Conservation (phyloP, 345 rosid genomes). For the Syzygium aromaticum region DNA sequence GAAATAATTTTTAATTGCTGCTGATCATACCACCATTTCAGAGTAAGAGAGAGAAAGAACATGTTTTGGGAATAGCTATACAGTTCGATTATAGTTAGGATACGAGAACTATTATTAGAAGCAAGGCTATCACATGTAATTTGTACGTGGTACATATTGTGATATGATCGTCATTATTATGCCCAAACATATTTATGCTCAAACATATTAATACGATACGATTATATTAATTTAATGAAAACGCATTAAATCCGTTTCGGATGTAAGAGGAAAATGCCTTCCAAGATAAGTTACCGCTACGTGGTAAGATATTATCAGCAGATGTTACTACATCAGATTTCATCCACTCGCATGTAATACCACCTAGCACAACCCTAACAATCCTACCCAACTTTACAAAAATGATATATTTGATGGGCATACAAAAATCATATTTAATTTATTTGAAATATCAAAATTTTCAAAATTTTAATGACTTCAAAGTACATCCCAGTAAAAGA, state of each 20-base stretch:
- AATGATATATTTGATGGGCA: accelerated
- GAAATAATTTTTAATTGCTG: neutral
- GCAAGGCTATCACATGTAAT: neutral
- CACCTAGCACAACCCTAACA: accelerated
- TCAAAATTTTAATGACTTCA: neutral
- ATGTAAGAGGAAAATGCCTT: neutral
- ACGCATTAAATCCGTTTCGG: neutral
- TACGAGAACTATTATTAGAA: neutral
- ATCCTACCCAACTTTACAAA: neutral
- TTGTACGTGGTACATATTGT: accelerated
- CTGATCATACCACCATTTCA: neutral
- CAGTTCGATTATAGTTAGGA: neutral
- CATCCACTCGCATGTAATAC: neutral
- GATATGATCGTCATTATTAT: neutral
- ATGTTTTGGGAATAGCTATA: neutral
- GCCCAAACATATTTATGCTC: neutral
- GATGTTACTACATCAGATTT: neutral
- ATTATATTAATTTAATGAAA: neutral
- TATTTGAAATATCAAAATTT: neutral
- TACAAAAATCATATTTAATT: accelerated
- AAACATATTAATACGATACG: neutral
- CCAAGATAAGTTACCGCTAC: neutral
- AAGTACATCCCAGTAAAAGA: neutral
- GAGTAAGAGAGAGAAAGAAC: neutral
- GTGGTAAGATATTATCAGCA: neutral